These are phyloP conservation scores for Pholiota microspora DNA, from an alignment of 768 basidiomycete genomes.

Conservation along the genomic window DNA sequence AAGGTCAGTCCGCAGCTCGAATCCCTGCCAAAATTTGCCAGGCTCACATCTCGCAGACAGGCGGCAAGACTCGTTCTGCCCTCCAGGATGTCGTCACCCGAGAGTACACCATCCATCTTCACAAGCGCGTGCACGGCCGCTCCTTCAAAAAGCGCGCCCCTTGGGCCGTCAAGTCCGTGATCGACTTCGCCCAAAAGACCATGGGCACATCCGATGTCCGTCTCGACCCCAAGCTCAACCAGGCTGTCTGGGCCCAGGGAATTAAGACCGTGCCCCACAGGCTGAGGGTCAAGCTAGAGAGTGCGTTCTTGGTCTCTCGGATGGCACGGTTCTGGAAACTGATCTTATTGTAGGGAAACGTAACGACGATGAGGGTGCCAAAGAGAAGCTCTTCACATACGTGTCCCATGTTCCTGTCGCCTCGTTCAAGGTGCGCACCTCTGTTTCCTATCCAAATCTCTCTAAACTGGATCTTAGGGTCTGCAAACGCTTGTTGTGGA, in stretches of 20 bases:
- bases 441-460: background rate
- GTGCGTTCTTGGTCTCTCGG: slow-evolving; percentile 36
- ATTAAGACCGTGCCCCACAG: slow-evolving; percentile 94
- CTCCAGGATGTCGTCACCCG: slow-evolving; percentile 97
- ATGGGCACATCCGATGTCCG: slow-evolving; percentile 97
- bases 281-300: slow-evolving; percentile 90
- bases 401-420: slow-evolving; percentile 77
- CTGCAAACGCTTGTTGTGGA: slow-evolving; percentile 84
- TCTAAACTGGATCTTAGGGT: slow-evolving; percentile 45
- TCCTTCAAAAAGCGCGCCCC: slow-evolving; percentile 99
- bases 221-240: slow-evolving; percentile 94
- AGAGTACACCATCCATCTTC: slow-evolving; percentile 98
- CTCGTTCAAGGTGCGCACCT: slow-evolving; percentile 75
- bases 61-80: slow-evolving; percentile 91
- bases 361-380: slow-evolving; percentile 98
- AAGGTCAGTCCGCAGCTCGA: slow-evolving; percentile 39
- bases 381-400: slow-evolving; percentile 96
- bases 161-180: slow-evolving; percentile 91
- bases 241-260: slow-evolving; percentile 90
- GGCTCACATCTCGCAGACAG: slow-evolving; percentile 38
- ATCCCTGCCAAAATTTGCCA: background rate
- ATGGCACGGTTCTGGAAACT: slow-evolving; percentile 1
- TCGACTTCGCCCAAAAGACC: slow-evolving; percentile 86
- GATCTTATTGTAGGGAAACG: slow-evolving; percentile 70
- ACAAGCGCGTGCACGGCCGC: slow-evolving; percentile 90